Percentiles rank a stretch among this genome's conserved stretches.
These are phyloP conservation scores for Neofusicoccum sp. DNA, from an alignment of 2,329 filamentous ascomycete genomes.

Conservation along the genomic window DNA sequence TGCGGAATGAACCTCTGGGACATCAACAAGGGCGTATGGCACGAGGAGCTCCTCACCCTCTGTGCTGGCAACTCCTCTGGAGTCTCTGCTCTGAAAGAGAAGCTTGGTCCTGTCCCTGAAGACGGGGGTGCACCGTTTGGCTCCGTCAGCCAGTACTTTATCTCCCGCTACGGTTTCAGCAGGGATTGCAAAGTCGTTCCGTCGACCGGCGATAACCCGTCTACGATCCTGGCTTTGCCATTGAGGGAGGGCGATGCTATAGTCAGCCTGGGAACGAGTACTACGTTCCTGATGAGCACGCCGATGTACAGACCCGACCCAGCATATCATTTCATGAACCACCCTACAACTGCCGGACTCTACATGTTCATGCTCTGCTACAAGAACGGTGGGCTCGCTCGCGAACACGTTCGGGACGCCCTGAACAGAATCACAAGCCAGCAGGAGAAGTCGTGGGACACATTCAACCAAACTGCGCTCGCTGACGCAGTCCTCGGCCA, in stretches of 20 bases:
- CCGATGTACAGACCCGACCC: conserved; percentile 86
- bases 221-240: conserved; percentile 88
- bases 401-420: conserved; percentile 82
- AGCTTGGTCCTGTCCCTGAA: conserved; percentile 75
- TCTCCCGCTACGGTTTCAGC: conserved; percentile 73
- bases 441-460: conserved; percentile 65
- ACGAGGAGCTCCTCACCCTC: conserved; percentile 70
- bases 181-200: conserved; percentile 73
- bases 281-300: conserved; percentile 96
- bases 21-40: conserved; percentile 71
- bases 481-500: conserved; percentile 68
- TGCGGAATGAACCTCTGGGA: conserved; percentile 98
- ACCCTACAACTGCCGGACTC: conserved; percentile 82
- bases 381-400: conserved; percentile 93
- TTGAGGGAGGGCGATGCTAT: conserved; percentile 87
- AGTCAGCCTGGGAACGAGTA: conserved; percentile 90
- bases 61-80: conserved; percentile 67
- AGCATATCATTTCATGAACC: conserved; percentile 96
- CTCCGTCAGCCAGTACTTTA: conserved; percentile 73
- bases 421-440: conserved; percentile 58
- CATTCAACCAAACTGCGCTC: conserved; percentile 73
- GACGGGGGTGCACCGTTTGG: conserved; percentile 82
- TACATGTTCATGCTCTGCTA: conserved; percentile 99
- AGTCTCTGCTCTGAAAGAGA: conserved; percentile 65
- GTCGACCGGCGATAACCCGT: conserved; percentile 94